These are phyloP conservation scores for Pseudogymnoascus sp. DNA, from an alignment of 2,329 filamentous ascomycete genomes.

Conservation along the genomic window DNA sequence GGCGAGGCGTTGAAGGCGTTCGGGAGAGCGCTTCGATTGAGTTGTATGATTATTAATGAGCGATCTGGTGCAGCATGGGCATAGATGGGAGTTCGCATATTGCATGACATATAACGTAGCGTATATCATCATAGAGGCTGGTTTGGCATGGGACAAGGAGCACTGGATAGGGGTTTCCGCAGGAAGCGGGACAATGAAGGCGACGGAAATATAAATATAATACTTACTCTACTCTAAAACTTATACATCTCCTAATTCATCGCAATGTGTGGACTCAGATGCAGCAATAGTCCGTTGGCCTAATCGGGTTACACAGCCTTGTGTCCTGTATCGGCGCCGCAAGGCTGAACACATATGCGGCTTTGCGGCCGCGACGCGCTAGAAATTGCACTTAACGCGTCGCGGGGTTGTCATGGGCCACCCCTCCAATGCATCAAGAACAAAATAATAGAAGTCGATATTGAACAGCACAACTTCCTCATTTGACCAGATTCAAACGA, in stretches of 20 bases:
- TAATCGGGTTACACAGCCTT: not conserved
- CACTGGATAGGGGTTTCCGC: not conserved
- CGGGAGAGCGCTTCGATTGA: not conserved
- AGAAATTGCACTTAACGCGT: constrained; percentile 8
- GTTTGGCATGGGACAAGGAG: not conserved
- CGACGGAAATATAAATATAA: not conserved
- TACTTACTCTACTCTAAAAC: not conserved
- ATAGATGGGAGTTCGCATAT: not conserved
- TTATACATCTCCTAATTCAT: not conserved
- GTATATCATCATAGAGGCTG: not conserved
- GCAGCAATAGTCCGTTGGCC: not conserved
- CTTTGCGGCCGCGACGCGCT: not conserved
- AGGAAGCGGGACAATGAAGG: not conserved
- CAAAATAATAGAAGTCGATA: constrained; percentile 6
- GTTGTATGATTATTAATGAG: constrained; percentile 5
- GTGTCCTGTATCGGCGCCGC: not conserved
- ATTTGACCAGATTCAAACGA: not conserved
- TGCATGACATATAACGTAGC: not conserved
- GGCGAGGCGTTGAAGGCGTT: constrained; percentile 2
- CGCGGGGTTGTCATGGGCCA: not conserved
- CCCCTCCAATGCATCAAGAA: not conserved
- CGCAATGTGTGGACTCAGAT: not conserved
- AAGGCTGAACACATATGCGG: not conserved
- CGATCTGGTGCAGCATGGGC: constrained; percentile 5
- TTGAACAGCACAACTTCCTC: not conserved